Evolutionary conservation across 768 basidiomycete genomes (phyloP), one percentile per base, ranked within the genome.

Genomic region (Pisolithus orientalis): DNA sequence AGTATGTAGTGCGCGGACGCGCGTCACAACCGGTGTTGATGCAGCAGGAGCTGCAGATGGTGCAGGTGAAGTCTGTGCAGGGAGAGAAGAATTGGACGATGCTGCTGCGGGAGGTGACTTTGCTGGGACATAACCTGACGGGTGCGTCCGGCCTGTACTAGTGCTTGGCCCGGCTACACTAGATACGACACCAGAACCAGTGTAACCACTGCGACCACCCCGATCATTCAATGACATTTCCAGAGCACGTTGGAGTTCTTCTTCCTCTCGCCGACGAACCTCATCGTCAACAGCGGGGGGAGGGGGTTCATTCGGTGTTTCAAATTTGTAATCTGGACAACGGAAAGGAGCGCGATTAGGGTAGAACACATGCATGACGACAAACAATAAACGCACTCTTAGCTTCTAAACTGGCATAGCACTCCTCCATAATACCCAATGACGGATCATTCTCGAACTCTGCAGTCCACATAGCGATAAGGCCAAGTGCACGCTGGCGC

Each of bases 221-320:
- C 85, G 87, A 65, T 97, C 94, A 50, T 85, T 83, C 72, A 93
- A 85, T n/a, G 88, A 91, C 72, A 96, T 84, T 63, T 95, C 94
- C 27, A 98, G 75, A 0, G 86, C 95, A 5, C 93, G 83, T 62
- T 93, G 90, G 2, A 98, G 82, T 59, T 98, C 95, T 62, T 95
- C 95, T 62, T 97, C 95, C 64, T 98, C 95, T 53, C 80, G 80
- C 11, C 90, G 76, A 11, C 89, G 80, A 40, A 82, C 80, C 11
- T 90, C 90, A 55, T 92, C 91, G 55, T 90, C 89, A 13, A 84
- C 80, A 0, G 80, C 64, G 1, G 82, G 85, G 0, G 89, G 87
- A 4, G 82, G 76, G 14, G 82, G 73, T 61, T 90, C 86, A 28
- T 76, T 64, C 1, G 77, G 73, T 13, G 72, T 62, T 47, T 85